Base-by-base conservation (phyloP, 257 asterid species). In the Capsicum pubescens region DNA sequence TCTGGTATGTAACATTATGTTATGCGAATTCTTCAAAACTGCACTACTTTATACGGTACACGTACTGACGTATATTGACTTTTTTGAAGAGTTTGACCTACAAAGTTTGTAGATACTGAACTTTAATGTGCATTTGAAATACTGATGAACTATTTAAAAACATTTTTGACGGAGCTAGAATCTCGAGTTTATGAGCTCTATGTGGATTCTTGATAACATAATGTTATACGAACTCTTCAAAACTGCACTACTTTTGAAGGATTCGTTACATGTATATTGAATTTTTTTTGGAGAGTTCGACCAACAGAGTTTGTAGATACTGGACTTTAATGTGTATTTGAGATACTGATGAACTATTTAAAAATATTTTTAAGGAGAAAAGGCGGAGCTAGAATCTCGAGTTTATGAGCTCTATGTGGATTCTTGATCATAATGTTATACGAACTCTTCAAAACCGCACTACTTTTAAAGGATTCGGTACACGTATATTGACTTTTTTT, bases 1-100 rank as follows among this genome's bases (percentile, higher is more conserved):
- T 60, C 80, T 90, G 93, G 94, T 91, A 79, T 0, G 77, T 36
- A 15, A 36, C 0, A 3, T 26, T 26, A 26, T 26, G 32, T 26
- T 26, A 26, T 26, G 0, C 44, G 44, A 39, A 39, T 4, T 39
- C 44, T 39, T 4, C 44, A 39, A 39, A 39, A 39, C 0, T 39
- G 44, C 5, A 39, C 44, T 39, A 39, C 44, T 39, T 3, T 39
- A 44, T 9, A 0, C 17, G 3, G 9, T 4, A 17, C 13, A n/a
- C 1, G 1, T 26, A 26, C 32, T 26, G 2, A 26, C 32, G 5
- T 0, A 8, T 7, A 10, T 16, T 9, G 17, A 71, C 3, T 13
- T 71, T 46, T 42, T 2, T 0, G 15, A 21, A 59, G 2, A n/a
- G 66, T 7, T 3, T 10, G 66, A n/a, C 1, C 64, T 6, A 15